Conservation (phyloP, 2,329 filamentous ascomycete genomes). For the Arthrobotrys megalospora region DNA sequence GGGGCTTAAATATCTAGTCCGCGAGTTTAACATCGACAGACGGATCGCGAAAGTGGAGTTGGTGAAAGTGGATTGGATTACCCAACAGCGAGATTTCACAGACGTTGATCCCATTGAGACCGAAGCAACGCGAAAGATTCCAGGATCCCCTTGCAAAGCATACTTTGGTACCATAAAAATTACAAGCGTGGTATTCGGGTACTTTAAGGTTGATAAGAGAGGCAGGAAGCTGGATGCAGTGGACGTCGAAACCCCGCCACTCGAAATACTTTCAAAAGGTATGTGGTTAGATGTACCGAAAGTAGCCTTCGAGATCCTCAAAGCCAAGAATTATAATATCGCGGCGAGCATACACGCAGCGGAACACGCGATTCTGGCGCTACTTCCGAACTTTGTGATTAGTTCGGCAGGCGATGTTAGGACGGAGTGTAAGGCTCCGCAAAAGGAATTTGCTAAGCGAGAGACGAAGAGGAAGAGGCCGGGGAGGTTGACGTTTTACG, state of each 20-base stretch:
- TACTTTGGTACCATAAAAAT: conserved; percentile 91
- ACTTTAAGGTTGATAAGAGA: conserved; percentile 94
- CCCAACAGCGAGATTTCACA: conserved; percentile 90
- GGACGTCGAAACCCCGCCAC: conserved; percentile 91
- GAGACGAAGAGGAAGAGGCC: conserved; percentile 83
- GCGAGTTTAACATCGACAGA: conserved; percentile 83
- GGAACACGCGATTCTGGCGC: conserved; percentile 86
- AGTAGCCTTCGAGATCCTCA: conserved; percentile 82
- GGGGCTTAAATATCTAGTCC: conserved; percentile 91
- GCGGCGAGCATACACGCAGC: conserved; percentile 94
- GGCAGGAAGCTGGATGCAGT: conserved; percentile 87
- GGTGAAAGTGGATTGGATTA: conserved; percentile 95
- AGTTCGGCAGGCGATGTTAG: conserved; percentile 90
- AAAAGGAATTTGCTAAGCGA: conserved; percentile 85
- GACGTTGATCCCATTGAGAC: conserved; percentile 95
- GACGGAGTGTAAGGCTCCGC: conserved; percentile 90
- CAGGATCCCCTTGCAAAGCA: conserved; percentile 70
- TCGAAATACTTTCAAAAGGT: conserved; percentile 86
- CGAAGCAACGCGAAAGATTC: conserved; percentile 84
- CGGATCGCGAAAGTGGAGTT: conserved; percentile 88
- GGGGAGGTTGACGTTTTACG: conserved; percentile 91
- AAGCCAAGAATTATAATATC: conserved; percentile 80
- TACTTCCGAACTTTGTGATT: conserved; percentile 92
- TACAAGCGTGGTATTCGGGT: conserved; percentile 90
- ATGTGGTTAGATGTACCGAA: conserved; percentile 96